Base-by-base conservation (phyloP, 352 stramenopile species). In the Phytophthora aleatoria region DNA sequence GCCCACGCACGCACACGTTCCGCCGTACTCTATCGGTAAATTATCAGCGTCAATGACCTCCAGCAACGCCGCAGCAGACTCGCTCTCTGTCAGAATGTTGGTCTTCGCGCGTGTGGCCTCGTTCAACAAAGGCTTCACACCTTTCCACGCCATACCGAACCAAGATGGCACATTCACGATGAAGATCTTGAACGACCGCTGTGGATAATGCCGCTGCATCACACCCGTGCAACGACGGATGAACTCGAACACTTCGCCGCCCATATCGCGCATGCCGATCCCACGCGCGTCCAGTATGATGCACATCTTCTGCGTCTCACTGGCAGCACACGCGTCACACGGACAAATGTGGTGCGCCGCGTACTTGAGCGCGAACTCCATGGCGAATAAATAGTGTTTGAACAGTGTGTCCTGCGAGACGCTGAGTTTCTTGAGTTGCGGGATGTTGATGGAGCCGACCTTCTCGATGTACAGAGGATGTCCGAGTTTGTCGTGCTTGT, bases 71-170 rank as follows among this genome's bases (percentile, higher is more conserved):
- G 67, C 54, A 1, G 79, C 56, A 1, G 79, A 89, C 41, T 95
- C 84, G 27, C 58, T 86, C 42, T 90, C 82, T 12, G 71, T 87
- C 36, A 97, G 38, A 48, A 97, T 96, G 56, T 87, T 92, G 5
- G 92, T 94, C 72, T 97, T 97, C 11, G 77, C 81, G 1, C 87
- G 83, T 2, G 90, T 97, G 11, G 89, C 85, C 49, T 96, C 87
- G 55, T 96, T 92, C 55, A 97, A 48, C 2, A 97, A 58, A 15
- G 87, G 84, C 57, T 94, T 92, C 57, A 97, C 87, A 15, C 88
- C 82, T 61, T 96, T 96, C 91, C 91, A 97, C 28, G 86, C 81
- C 69, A 97, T 90, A 30, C 85, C 90, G 61, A 97, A 97, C 89
- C 89, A 97, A 15, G 82, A 93, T 15, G 90, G 90, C 2, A 96